Evolutionary conservation across 2,329 filamentous ascomycete species (phyloP).

Genomic region (Aspergillus uvarum): DNA sequence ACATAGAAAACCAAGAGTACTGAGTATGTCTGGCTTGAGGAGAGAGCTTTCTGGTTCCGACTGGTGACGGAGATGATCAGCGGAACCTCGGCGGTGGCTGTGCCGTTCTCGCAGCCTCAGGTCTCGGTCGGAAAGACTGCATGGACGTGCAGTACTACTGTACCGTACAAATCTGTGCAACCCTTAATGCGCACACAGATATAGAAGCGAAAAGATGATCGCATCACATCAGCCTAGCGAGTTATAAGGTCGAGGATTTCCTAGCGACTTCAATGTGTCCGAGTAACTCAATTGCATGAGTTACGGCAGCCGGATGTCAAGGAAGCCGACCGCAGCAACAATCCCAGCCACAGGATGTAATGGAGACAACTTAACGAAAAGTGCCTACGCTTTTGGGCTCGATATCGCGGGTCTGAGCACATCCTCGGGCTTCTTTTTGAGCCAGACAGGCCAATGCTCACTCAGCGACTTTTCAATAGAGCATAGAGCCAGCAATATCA

Average conservation of each 20-base stretch:
- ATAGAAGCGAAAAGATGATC: neutral
- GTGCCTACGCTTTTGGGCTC: neutral
- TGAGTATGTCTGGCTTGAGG: neutral
- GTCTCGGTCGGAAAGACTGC: constrained; percentile 1
- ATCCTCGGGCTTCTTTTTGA: neutral
- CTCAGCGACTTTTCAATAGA: neutral
- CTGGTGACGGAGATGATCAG: constrained; percentile 10
- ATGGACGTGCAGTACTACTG: neutral
- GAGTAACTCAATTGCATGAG: neutral
- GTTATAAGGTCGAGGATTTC: neutral
- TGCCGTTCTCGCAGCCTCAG: constrained; percentile 21
- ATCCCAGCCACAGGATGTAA: neutral
- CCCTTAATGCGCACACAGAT: neutral
- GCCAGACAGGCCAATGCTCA: too few species aligned
- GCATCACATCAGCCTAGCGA: neutral
- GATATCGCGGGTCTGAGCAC: neutral
- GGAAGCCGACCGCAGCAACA: neutral
- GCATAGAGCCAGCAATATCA: too few species aligned
- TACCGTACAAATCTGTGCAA: neutral
- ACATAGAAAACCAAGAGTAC: neutral
- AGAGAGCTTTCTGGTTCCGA: neutral
- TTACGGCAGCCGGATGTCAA: neutral
- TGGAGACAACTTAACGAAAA: neutral
- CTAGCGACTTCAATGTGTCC: neutral
- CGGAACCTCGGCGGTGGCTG: constrained; percentile 20